phyloP scores from a whole-genome alignment of 768 basidiomycete species.

The Krasilnikovozyma curviuscula region DNA sequence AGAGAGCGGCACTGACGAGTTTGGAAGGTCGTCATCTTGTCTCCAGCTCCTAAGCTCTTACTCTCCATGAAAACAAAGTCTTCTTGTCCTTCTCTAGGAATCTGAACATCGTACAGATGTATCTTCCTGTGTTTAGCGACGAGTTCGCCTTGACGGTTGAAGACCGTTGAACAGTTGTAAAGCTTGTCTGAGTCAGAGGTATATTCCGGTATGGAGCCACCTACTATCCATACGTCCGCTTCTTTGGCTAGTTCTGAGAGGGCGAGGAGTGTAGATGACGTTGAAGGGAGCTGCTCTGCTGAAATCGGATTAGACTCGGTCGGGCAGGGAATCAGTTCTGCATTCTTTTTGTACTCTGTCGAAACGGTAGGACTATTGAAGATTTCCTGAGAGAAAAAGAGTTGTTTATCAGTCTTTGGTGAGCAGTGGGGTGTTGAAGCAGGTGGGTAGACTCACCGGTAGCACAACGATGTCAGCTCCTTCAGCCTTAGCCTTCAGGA shows the following conservation, averaged over 20 bases:
- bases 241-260: slow-evolving; percentile 9
- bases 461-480: slow-evolving; percentile 10
- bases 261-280: background rate
- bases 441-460: slow-evolving; percentile 3
- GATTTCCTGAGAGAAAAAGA: slow-evolving; percentile 4
- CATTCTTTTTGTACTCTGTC: slow-evolving; percentile 4
- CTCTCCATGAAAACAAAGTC: slow-evolving; percentile 1
- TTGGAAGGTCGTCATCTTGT: background rate
- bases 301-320: background rate
- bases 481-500: slow-evolving; percentile 2
- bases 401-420: too few species aligned
- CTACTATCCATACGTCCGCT: slow-evolving; percentile 5
- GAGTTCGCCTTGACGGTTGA: slow-evolving; percentile 9
- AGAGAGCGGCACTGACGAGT: slow-evolving; percentile 5
- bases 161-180: slow-evolving; percentile 14
- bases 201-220: slow-evolving; percentile 13
- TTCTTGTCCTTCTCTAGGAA: slow-evolving; percentile 9
- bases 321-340: slow-evolving; percentile 7
- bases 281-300: background rate
- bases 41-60: slow-evolving; percentile 5
- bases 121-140: slow-evolving; percentile 14
- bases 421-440: background rate
- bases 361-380: slow-evolving; percentile 13
- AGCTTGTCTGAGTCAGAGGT: background rate
- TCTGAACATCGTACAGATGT: slow-evolving; percentile 13